These are phyloP conservation scores for Nicotiana knightiana DNA, from an alignment of 257 asterid genomes.

Conservation along the genomic window DNA sequence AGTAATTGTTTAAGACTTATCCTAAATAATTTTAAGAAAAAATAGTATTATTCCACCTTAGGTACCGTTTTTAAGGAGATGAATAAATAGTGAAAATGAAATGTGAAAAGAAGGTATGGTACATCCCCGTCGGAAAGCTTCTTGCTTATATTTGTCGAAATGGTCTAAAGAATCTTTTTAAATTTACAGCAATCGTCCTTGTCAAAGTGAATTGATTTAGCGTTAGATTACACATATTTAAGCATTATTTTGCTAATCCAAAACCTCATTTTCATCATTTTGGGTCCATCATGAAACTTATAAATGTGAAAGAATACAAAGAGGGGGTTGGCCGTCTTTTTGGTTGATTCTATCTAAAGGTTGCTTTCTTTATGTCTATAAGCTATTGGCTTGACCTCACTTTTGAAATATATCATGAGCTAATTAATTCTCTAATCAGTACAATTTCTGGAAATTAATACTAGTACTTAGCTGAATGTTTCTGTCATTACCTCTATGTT, in stretches of 20 bases:
- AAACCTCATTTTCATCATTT: neutral
- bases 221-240: neutral
- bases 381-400: slow-evolving; percentile 17
- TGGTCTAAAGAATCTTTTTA: neutral
- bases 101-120: neutral
- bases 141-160: neutral
- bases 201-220: neutral
- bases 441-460: neutral
- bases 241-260: neutral
- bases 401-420: neutral
- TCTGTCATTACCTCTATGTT: slow-evolving; percentile 30
- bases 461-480: slow-evolving; percentile 8
- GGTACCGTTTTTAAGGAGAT: neutral
- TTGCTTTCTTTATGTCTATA: slow-evolving; percentile 37
- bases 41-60: neutral
- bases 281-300: neutral
- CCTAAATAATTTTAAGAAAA: neutral
- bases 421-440: neutral
- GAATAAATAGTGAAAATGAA: neutral
- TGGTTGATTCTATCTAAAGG: slow-evolving; percentile 30
- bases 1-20: neutral
- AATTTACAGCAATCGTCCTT: neutral
- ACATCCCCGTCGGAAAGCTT: neutral
- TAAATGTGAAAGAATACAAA: slow-evolving; percentile 7
- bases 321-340: slow-evolving; percentile 20